phyloP scores from a whole-genome alignment of 2,329 filamentous ascomycete genomes.

The Epichloe hybrida region DNA sequence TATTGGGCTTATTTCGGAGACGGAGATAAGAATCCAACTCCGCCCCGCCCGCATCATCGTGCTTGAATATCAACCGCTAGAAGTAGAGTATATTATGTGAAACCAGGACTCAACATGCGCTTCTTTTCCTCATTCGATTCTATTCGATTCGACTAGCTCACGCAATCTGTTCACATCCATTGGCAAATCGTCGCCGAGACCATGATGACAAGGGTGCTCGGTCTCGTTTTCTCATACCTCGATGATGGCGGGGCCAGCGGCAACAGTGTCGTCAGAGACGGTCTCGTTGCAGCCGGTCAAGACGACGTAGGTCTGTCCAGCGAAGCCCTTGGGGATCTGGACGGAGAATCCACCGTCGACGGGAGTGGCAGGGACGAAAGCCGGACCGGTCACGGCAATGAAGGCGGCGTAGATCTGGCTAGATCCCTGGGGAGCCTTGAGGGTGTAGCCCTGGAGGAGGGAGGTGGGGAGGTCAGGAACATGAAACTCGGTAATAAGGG shows the following conservation, averaged over 20 bases:
- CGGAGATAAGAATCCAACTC: too few species aligned
- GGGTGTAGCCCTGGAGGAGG: not conserved
- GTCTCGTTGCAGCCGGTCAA: constrained; percentile 19
- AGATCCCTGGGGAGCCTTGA: not conserved
- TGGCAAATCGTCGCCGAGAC: too few species aligned
- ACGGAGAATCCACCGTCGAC: constrained; percentile 6
- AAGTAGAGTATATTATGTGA: too few species aligned
- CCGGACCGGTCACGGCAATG: constrained; percentile 6
- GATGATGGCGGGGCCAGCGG: constrained; percentile 21
- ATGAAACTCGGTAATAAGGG: too few species aligned
- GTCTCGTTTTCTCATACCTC: constrained; percentile 9
- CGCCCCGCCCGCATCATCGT: too few species aligned
- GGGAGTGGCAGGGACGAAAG: constrained; percentile 2
- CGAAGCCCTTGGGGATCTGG: constrained; percentile 10
- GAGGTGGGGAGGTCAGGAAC: not conserved
- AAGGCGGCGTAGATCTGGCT: constrained; percentile 3
- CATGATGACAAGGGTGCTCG: too few species aligned
- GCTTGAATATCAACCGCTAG: too few species aligned
- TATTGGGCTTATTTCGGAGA: too few species aligned
- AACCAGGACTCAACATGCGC: too few species aligned
- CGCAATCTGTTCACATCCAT: too few species aligned
- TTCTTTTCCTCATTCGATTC: too few species aligned
- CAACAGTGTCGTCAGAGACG: constrained; percentile 20
- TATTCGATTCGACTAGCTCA: too few species aligned
- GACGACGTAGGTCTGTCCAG: constrained; percentile 23